Evolutionary conservation across 2,329 filamentous ascomycete species (phyloP).

Genomic region (Myrmaecium sp.): DNA sequence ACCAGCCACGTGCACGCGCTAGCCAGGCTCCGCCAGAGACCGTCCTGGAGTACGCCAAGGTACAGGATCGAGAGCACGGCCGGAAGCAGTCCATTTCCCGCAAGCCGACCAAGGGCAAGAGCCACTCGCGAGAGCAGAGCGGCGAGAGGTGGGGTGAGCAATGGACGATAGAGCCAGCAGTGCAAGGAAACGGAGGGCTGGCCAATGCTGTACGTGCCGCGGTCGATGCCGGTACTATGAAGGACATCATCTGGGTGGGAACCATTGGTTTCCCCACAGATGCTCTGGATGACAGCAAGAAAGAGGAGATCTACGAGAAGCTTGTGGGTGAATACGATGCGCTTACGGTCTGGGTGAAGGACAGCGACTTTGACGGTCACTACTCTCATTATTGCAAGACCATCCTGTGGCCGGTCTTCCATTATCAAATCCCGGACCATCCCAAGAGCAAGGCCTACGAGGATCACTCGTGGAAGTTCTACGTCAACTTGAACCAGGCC

Average conservation of each 20-base stretch:
- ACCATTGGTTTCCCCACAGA: slow-evolving; percentile 91
- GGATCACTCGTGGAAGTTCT: slow-evolving; percentile 92
- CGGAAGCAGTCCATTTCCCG: slow-evolving; percentile 8
- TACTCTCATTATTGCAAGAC: slow-evolving; percentile 96
- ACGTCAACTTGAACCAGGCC: slow-evolving; percentile 78
- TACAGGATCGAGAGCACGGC: slow-evolving; percentile 9
- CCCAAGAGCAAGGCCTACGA: slow-evolving; percentile 97
- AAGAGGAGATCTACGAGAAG: slow-evolving; percentile 66
- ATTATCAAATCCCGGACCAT: slow-evolving; percentile 95
- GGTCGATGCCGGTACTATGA: slow-evolving; percentile 47
- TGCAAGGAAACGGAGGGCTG: slow-evolving; percentile 84
- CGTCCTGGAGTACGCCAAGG: slow-evolving; percentile 50
- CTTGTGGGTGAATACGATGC: slow-evolving; percentile 70
- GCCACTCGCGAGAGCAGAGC: slow-evolving; percentile 6
- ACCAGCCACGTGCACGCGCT: slow-evolving; percentile 58
- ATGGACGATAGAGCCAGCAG: slow-evolving; percentile 70
- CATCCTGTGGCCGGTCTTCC: slow-evolving; percentile 93
- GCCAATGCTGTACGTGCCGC: slow-evolving; percentile 76
- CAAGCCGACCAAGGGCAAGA: slow-evolving; percentile 7
- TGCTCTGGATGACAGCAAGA: slow-evolving; percentile 57
- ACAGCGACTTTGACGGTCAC: slow-evolving; percentile 87
- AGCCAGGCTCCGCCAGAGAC: slow-evolving; percentile 59
- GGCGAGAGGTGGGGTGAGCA: slow-evolving; percentile 51
- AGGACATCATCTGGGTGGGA: slow-evolving; percentile 77
- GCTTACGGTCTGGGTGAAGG: slow-evolving; percentile 67